These are phyloP conservation scores for Trametes cingulata DNA, from an alignment of 768 basidiomycete species.

Conservation along the genomic window DNA sequence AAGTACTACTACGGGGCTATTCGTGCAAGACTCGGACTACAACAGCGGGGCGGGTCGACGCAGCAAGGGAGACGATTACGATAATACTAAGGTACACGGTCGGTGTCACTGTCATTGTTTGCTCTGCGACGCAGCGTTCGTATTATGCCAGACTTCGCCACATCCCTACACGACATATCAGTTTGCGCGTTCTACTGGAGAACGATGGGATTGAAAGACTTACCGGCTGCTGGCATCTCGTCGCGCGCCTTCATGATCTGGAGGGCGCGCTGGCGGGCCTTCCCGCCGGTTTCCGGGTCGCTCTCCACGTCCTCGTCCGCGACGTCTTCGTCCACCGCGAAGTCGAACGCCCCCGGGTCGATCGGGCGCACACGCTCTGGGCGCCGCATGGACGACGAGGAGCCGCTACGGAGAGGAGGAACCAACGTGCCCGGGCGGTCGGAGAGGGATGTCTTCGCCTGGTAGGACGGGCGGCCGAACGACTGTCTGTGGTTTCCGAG, in stretches of 20 bases:
- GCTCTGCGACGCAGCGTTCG: conserved; percentile 15
- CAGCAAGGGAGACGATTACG: conserved; percentile 19
- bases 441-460: conserved; percentile 48
- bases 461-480: conserved; percentile 59
- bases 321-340: conserved; percentile 53
- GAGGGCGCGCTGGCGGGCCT: conserved; percentile 52
- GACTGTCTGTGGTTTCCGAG: conserved; percentile 35
- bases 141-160: conserved; percentile 72
- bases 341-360: conserved; percentile 72
- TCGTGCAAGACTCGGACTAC: conserved; percentile 21
- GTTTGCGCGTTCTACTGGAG: neutral
- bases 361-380: conserved; percentile 63
- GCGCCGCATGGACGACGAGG: conserved; percentile 55
- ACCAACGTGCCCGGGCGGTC: conserved; percentile 38
- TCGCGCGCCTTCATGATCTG: conserved; percentile 72
- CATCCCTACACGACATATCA: conserved; percentile 52
- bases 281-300: conserved; percentile 46
- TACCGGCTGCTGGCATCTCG: conserved; percentile 50
- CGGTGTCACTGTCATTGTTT: conserved; percentile 8
- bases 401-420: conserved; percentile 30
- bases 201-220: conserved; percentile 1
- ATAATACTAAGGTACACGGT: conserved; percentile 20
- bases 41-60: conserved; percentile 8
- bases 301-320: conserved; percentile 36
- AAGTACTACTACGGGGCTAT: conserved; percentile 17